Base-by-base conservation (phyloP, 208 protist species). In the Wallacemonas sp. region DNA sequence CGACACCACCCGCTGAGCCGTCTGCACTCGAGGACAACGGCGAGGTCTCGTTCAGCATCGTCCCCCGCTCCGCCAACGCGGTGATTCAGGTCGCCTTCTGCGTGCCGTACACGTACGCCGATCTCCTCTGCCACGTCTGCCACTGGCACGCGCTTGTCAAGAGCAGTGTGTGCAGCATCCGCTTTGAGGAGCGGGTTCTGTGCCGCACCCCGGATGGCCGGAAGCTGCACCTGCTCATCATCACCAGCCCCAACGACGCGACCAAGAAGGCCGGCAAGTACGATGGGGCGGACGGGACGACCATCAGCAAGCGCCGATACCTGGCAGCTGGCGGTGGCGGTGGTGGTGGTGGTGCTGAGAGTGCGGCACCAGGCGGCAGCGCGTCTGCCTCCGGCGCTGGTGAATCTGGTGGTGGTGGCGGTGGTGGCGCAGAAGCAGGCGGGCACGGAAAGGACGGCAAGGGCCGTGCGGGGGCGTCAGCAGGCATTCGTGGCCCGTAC, bases 61-160 rank as follows among this genome's bases (percentile, higher is more conserved):
- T 68, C 26, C 77, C 78, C 8, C 74, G 72, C 16, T 84, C 68
- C 46, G 77, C 67, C 14, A 76, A 60, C 2, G 78, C 90, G 49
- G 81, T 82, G 24, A 81, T 96, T 32, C 87, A 94, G 61, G 77
- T 96, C 9, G 87, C 87, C 27, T 96, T 96, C 61, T 94, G 87
- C 61, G 79, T 78, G 21, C 87, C 90, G 24, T 96, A 96, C 78
- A 93, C 81, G 24, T 96, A 96, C 56, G 80, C 78, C 21, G 86
- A 96, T 68, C 65, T 96, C 2, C 78, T 96, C 16, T 94, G 90
- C 62, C 85, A 94, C 66, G 72, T 96, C 33, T 80, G 64, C 38
- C 78, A 93, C 61, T 96, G 87, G 86, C 90, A 93, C 61, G 47
- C 68, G 1, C 57, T 94, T 11, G 85, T 88, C 26, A 85, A 83